phyloP scores from a whole-genome alignment of 2,329 filamentous ascomycete species.

The Colletotrichum tanaceti region DNA sequence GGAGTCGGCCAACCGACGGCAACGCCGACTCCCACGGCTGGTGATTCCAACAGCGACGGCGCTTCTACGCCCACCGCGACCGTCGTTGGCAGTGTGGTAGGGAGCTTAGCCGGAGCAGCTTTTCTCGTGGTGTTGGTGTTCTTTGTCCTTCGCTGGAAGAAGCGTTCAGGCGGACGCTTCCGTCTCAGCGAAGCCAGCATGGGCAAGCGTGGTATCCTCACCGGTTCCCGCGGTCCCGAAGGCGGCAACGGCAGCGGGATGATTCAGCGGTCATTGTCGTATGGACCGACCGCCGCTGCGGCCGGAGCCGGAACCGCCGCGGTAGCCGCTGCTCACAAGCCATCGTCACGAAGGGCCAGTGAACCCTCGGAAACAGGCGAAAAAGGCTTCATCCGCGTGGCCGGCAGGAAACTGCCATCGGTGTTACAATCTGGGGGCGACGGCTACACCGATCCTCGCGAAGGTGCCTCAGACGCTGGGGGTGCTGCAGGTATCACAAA shows the following conservation, averaged over 20 bases:
- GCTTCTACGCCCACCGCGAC: slow-evolving; percentile 41
- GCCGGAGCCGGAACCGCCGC: slow-evolving; percentile 28
- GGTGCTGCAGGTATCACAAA: slow-evolving; percentile 48
- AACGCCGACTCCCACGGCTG: slow-evolving; percentile 43
- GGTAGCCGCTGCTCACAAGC: slow-evolving; percentile 37
- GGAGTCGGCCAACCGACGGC: slow-evolving; percentile 13
- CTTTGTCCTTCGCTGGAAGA: slow-evolving; percentile 67
- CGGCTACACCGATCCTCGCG: slow-evolving; percentile 66
- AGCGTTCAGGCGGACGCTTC: slow-evolving; percentile 57
- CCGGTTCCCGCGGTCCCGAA: slow-evolving; percentile 43
- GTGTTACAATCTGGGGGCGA: slow-evolving; percentile 72
- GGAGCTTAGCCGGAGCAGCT: slow-evolving; percentile 68
- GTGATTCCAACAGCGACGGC: slow-evolving; percentile 19
- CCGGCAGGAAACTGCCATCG: slow-evolving; percentile 72
- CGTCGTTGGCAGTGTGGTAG: slow-evolving; percentile 68
- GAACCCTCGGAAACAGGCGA: slow-evolving; percentile 57
- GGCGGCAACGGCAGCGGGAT: slow-evolving; percentile 50
- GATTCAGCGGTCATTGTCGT: slow-evolving; percentile 59
- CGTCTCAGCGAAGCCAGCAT: slow-evolving; percentile 56
- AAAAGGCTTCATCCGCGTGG: slow-evolving; percentile 72
- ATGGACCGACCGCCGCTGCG: slow-evolving; percentile 41
- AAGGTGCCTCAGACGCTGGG: slow-evolving; percentile 43
- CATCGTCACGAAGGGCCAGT: slow-evolving; percentile 51
- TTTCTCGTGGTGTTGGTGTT: slow-evolving; percentile 66
- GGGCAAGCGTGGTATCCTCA: slow-evolving; percentile 48